Evolutionary conservation across 106 monocot genomes (phyloP).

Genomic region (Platanthera guangdongensis): DNA sequence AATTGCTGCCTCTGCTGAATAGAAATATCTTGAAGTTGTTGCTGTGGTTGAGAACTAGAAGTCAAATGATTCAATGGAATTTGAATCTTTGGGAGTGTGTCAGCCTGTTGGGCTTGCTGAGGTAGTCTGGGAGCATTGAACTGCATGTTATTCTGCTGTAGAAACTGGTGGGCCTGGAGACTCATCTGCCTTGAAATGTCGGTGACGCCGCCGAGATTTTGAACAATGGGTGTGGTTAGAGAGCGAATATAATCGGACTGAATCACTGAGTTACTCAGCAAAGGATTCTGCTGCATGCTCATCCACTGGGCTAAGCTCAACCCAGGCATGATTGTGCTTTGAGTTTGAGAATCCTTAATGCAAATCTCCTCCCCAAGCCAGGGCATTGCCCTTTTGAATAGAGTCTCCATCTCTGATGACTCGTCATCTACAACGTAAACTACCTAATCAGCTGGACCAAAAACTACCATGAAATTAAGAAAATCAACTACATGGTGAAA

Average conservation of each 20-base stretch:
- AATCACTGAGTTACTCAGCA: conserved; percentile 36
- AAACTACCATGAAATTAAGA: not conserved
- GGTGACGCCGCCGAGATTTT: conserved; percentile 30
- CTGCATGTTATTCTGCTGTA: conserved; percentile 55
- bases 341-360: conserved; percentile 65
- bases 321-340: conserved; percentile 59
- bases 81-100: conserved; percentile 33
- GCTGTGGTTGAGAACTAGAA: conserved; percentile 24
- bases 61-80: conserved; percentile 37
- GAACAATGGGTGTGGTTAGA: conserved; percentile 30
- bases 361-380: conserved; percentile 82
- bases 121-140: conserved; percentile 30
- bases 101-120: conserved; percentile 34
- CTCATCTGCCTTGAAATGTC: conserved; percentile 51
- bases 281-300: conserved; percentile 71
- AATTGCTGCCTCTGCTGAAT: conserved; percentile 42
- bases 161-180: conserved; percentile 42
- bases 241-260: conserved; percentile 55
- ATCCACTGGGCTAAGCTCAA: conserved; percentile 76
- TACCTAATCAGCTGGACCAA: not conserved
- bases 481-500: not conserved
- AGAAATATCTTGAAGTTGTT: conserved; percentile 29
- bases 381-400: conserved; percentile 75
- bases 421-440: conserved; percentile 51
- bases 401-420: conserved; percentile 69